These are phyloP conservation scores for Sphagnum magellanicum DNA, from an alignment of 228 moss, liverwort and hornwort genomes.

Conservation along the genomic window DNA sequence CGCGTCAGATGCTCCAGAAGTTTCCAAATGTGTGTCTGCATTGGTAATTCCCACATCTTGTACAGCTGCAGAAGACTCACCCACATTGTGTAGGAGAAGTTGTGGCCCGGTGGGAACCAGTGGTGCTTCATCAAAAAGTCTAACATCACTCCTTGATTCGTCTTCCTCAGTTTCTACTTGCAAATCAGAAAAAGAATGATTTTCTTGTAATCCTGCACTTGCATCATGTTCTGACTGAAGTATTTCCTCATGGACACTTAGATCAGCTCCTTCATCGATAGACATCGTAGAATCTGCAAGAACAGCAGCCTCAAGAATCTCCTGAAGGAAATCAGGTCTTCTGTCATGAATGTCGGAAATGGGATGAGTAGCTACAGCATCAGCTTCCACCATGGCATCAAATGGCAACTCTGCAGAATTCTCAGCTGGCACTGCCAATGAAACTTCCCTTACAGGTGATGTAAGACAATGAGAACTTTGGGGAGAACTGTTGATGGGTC, in stretches of 20 bases:
- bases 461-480: constrained; percentile 71
- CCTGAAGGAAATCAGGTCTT: constrained; percentile 48
- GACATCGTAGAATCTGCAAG: constrained; percentile 59
- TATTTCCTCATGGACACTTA: constrained; percentile 3
- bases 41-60: no score
- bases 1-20: constrained; percentile 28
- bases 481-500: constrained; percentile 94
- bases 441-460: constrained; percentile 54
- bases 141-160: not conserved
- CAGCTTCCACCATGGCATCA: constrained; percentile 43
- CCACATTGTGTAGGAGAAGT: constrained; percentile 52
- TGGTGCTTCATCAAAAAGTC: no score
- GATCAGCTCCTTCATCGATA: constrained; percentile 61
- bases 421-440: constrained; percentile 28
- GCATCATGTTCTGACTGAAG: constrained; percentile 20
- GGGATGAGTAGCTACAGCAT: constrained; percentile 25
- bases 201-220: constrained; percentile 5
- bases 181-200: constrained; percentile 20
- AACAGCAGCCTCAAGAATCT: constrained; percentile 53
- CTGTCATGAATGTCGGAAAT: constrained; percentile 38
- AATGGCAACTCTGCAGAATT: constrained; percentile 24
- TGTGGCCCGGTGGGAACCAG: constrained; percentile 7
- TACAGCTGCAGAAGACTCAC: not conserved
- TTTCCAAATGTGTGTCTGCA: constrained; percentile 3
- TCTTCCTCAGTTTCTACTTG: constrained; percentile 15